These are phyloP conservation scores for Aureobasidium sp. DNA, from an alignment of 2,329 filamentous ascomycete genomes.

Conservation along the genomic window DNA sequence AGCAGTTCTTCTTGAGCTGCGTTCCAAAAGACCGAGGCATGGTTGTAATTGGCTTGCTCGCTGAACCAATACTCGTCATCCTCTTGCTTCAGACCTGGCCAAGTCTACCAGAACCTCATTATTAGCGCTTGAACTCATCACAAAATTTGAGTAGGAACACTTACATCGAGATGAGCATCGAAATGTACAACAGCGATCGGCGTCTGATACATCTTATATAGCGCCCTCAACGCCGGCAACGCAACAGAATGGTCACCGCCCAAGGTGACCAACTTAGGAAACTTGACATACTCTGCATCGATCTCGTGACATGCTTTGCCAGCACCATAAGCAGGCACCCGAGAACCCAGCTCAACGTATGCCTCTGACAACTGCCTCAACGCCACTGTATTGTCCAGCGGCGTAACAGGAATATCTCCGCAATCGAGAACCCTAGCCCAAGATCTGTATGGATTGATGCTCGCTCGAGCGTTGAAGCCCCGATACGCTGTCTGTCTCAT, in stretches of 20 bases:
- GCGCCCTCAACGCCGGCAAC: slow-evolving; percentile 37
- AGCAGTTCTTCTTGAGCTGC: slow-evolving; percentile 73
- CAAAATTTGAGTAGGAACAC: background rate
- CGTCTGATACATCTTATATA: slow-evolving; percentile 33
- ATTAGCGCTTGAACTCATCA: background rate
- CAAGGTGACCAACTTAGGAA: slow-evolving; percentile 19
- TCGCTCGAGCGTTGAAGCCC: slow-evolving; percentile 73
- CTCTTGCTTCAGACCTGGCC: slow-evolving; percentile 65
- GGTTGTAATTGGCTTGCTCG: slow-evolving; percentile 67
- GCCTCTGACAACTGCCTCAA: background rate
- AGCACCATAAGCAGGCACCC: background rate
- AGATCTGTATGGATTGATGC: slow-evolving; percentile 70
- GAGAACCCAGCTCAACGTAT: background rate
- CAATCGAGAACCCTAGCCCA: slow-evolving; percentile 79
- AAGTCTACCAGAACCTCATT: background rate
- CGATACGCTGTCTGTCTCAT: slow-evolving; percentile 63
- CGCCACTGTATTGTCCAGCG: slow-evolving; percentile 76
- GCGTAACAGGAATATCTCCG: slow-evolving; percentile 79
- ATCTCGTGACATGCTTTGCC: background rate
- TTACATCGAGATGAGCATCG: slow-evolving; percentile 56
- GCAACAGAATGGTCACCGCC: slow-evolving; percentile 43
- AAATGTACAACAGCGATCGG: slow-evolving; percentile 42
- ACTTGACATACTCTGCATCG: slow-evolving; percentile 19
- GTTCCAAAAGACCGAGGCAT: slow-evolving; percentile 87
- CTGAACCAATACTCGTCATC: slow-evolving; percentile 72